A percentile compares a stretch with the other conserved stretches of the same genome.
Evolutionary conservation across 2,329 filamentous ascomycete species (phyloP).

Genomic region (Colletotrichum lentis): DNA sequence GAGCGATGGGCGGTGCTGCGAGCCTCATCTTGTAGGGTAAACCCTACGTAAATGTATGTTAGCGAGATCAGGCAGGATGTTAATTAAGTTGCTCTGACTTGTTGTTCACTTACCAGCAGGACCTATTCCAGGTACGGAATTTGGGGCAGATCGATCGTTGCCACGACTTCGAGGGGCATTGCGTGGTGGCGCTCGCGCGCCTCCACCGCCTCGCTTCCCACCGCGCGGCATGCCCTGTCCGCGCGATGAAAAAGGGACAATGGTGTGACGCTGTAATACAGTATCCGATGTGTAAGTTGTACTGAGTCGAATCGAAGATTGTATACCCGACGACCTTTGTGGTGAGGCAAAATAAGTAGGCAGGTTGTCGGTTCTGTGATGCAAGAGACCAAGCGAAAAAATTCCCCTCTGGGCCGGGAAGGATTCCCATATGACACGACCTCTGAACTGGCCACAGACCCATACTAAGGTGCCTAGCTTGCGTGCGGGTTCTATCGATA

Average conservation of each 20-base stretch:
- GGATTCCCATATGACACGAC: neutral
- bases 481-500: conserved; percentile 9
- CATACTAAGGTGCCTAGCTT: too few relatives aligned
- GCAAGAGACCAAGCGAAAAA: neutral
- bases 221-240: conserved; percentile 31
- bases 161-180: conserved; percentile 16
- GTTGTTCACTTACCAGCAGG: conserved; percentile 12
- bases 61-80: neutral
- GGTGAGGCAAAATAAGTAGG: neutral
- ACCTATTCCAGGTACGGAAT: neutral
- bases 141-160: neutral
- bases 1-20: conserved; percentile 47
- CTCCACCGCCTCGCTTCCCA: conserved; percentile 26
- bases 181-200: conserved; percentile 22
- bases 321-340: neutral
- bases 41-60: conserved; percentile 10
- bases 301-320: neutral
- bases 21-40: conserved; percentile 41
- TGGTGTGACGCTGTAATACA: neutral
- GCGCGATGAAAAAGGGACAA: neutral
- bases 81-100: neutral
- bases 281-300: neutral
- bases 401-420: neutral
- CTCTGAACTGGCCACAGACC: neutral
- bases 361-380: neutral